These are phyloP conservation scores for Rosa hybrid DNA, from an alignment of 331 rosid genomes.

Conservation along the genomic window DNA sequence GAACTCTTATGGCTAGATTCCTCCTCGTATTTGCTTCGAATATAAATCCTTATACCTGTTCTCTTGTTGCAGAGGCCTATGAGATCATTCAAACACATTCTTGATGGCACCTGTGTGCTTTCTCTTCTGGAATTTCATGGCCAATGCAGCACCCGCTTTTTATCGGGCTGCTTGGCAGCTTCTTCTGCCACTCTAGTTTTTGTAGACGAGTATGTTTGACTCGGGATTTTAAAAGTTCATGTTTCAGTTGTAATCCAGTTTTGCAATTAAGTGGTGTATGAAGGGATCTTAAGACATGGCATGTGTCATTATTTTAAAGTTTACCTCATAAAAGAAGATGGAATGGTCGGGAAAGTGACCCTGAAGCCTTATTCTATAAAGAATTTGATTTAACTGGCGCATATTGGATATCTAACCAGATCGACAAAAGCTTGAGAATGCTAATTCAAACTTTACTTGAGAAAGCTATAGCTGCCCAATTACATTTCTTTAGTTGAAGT, in stretches of 20 bases:
- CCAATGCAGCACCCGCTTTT: neutral
- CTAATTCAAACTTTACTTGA: neutral
- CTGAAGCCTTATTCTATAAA: too few relatives aligned
- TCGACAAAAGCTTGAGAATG: neutral
- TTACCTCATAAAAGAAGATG: too few relatives aligned
- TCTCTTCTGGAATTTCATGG: neutral
- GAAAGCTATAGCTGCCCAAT: neutral
- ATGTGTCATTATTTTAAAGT: neutral
- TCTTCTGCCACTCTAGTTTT: conserved; percentile 1
- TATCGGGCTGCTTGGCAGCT: neutral
- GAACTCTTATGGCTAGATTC: neutral
- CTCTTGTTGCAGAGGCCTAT: conserved; percentile 52
- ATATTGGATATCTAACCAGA: neutral
- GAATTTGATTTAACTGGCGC: too few relatives aligned
- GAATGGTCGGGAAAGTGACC: too few relatives aligned
- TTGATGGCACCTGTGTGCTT: neutral
- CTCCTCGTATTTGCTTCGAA: conserved; percentile 14
- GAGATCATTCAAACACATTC: conserved; percentile 19
- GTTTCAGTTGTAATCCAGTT: neutral
- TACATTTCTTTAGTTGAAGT: neutral
- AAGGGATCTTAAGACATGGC: neutral
- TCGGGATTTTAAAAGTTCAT: neutral
- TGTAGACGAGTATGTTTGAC: neutral
- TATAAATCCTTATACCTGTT: neutral
- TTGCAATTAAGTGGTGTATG: neutral